A percentile compares a stretch with the other conserved stretches of the same genome.
phyloP scores from a whole-genome alignment of 2,329 filamentous ascomycete genomes.

The Onygenales sp. region DNA sequence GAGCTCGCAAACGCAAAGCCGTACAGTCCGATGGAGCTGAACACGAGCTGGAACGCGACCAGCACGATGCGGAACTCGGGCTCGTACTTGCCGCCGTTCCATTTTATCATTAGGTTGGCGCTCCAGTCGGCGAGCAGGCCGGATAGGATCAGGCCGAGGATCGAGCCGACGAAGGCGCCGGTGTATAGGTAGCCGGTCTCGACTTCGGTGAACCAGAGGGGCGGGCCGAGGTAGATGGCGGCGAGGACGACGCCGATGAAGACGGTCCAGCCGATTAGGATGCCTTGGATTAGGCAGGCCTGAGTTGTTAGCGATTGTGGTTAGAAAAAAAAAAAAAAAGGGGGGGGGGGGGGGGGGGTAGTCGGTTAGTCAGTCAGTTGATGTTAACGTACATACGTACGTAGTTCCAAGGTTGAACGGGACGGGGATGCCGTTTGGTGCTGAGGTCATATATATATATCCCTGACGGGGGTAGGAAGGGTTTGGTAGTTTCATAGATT shows the following conservation, averaged over 20 bases:
- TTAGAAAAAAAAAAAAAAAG: not conserved
- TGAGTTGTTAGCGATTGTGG: slow-evolving; percentile 9
- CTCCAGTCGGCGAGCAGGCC: slow-evolving; percentile 65
- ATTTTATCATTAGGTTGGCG: slow-evolving; percentile 58
- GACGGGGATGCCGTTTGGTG: too few species aligned
- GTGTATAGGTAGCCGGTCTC: slow-evolving; percentile 80
- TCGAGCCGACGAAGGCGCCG: slow-evolving; percentile 72
- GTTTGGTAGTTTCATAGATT: too few species aligned
- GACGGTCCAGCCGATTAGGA: slow-evolving; percentile 91
- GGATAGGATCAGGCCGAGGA: slow-evolving; percentile 67
- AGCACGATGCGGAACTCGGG: slow-evolving; percentile 83
- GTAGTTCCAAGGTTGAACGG: too few species aligned
- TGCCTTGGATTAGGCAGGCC: slow-evolving; percentile 69
- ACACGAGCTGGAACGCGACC: slow-evolving; percentile 69
- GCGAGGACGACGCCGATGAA: slow-evolving; percentile 78
- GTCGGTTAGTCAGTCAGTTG: too few species aligned
- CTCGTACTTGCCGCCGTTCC: slow-evolving; percentile 76
- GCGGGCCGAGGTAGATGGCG: slow-evolving; percentile 71
- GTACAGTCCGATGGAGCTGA: slow-evolving; percentile 69
- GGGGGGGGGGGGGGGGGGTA: too few species aligned
- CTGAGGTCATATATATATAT: too few species aligned
- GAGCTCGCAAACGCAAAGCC: slow-evolving; percentile 70
- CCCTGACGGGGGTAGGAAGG: too few species aligned
- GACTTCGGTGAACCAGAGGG: slow-evolving; percentile 72
- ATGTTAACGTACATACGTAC: too few species aligned